Conservation (phyloP, 352 stramenopile genomes). For the Phytophthora meadii region DNA sequence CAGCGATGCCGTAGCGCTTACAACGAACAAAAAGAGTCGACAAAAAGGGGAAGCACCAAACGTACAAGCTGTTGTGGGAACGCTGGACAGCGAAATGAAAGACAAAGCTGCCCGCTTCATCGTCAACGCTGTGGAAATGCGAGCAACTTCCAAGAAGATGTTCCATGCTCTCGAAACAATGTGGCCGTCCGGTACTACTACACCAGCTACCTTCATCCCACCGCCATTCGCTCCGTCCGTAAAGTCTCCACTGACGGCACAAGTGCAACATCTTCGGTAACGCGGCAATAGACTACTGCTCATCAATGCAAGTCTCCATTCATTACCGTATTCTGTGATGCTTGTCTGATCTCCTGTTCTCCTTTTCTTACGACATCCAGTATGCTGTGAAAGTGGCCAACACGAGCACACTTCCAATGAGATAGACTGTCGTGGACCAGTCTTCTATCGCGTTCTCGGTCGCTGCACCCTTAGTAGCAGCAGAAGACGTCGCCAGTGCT, state of each 20-base stretch:
- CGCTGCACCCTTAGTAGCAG: slow-evolving; percentile 20
- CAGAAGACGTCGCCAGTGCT: slow-evolving; percentile 12
- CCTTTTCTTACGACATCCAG: slow-evolving; percentile 51
- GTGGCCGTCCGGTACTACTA: slow-evolving; percentile 28
- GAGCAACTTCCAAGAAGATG: slow-evolving; percentile 36
- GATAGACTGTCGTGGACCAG: slow-evolving; percentile 48
- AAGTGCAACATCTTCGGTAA: slow-evolving; percentile 17
- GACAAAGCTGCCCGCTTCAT: slow-evolving; percentile 48
- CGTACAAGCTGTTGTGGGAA: slow-evolving; percentile 35
- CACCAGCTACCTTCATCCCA: slow-evolving; percentile 27
- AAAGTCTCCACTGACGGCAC: slow-evolving; percentile 14
- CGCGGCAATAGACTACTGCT: slow-evolving; percentile 8
- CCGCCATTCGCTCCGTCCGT: slow-evolving; percentile 36
- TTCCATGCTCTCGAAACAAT: slow-evolving; percentile 53
- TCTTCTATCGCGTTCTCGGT: slow-evolving; percentile 42
- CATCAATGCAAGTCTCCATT: slow-evolving; percentile 14
- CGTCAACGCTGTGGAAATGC: slow-evolving; percentile 46
- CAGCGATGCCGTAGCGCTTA: slow-evolving; percentile 9
- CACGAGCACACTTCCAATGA: slow-evolving; percentile 48
- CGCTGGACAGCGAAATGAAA: slow-evolving; percentile 59
- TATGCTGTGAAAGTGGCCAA: slow-evolving; percentile 51
- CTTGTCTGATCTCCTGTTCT: slow-evolving; percentile 3
- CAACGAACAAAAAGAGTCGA: slow-evolving; percentile 27
- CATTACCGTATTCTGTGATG: slow-evolving; percentile 13
- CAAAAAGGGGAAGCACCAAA: slow-evolving; percentile 17